phyloP scores from a whole-genome alignment of 176 grass and related monocot species.

The Rhynchospora pubera region DNA sequence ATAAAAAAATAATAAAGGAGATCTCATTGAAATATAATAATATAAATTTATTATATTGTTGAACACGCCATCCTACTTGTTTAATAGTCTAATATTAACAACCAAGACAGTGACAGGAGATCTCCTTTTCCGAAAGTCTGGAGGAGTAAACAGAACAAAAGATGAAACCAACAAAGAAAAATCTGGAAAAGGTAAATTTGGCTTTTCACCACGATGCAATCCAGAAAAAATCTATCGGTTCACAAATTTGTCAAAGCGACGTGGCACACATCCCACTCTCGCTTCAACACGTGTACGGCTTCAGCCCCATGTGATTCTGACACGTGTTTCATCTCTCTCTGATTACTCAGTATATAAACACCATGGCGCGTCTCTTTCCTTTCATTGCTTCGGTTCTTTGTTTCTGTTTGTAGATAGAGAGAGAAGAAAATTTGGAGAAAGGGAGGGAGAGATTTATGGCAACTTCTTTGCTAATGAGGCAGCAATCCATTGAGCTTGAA shows the following conservation, averaged over 20 bases:
- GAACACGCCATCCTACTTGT: neutral
- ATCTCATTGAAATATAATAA: neutral
- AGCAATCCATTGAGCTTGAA: constrained; percentile 42
- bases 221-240: neutral
- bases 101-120: neutral
- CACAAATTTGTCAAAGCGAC: neutral
- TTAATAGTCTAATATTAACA: neutral
- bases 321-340: constrained; percentile 3
- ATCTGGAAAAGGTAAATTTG: neutral
- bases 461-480: constrained; percentile 6
- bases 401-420: neutral
- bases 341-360: neutral
- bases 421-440: neutral
- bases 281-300: neutral
- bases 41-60: neutral
- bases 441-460: neutral
- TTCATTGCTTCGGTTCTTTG: neutral
- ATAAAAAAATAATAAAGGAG: neutral
- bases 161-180: neutral
- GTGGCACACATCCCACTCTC: neutral
- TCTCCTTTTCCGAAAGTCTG: neutral
- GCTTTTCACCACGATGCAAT: neutral
- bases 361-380: neutral
- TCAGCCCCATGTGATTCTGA: neutral
- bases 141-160: neutral